Evolutionary conservation across 768 basidiomycete genomes (phyloP), one percentile per base, ranked within the genome.

Genomic region (Neoboletus subvelutipes): DNA sequence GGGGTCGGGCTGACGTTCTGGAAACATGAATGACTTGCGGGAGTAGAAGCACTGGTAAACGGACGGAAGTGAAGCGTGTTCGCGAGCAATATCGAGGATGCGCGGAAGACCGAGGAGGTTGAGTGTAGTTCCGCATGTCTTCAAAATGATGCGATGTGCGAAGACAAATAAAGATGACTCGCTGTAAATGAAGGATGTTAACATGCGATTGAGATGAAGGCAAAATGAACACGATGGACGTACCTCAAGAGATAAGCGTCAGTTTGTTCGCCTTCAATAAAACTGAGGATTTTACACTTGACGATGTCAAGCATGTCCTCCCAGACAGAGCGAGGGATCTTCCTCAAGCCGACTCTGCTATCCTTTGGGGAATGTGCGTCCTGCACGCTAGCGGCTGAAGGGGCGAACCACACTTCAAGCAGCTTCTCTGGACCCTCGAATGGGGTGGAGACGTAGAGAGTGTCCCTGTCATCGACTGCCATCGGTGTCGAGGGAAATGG

Each of bases 11-110:
- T 99, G 97, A 24, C 91, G 85, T 72, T 99, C 97, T 9, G 97
- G 97, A 74, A 98, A 99, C 90, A 98, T 98, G 83, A 98, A 99
- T 8, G 90, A 89, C 75, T 98, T 99, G 64, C 96, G 87, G 41
- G 94, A 97, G 77, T 98, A 99, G 79, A 98, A 99, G 74, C 91
- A 94, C 59, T 93, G 85, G 73, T 93, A 84, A 33, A 98, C 92
- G 34, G 81, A 79, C 26, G 77, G 77, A 58, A 93, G 74, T 49
- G 81, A 78, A 12, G 87, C 89, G 39, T 88, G 76, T 8, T 78
- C 76, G 36, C 83, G 79, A 2, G 97, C 97, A 68, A 98, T 96
- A 66, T 94, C 87, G 57, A 99, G 90, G 66, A 99, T 96, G 56
- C 93, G 85, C 22, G 94, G 92, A 50, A 99, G 81, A 13, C 97